phyloP scores from a whole-genome alignment of 805 yeast species.

The Saccharomycopsis sp. region DNA sequence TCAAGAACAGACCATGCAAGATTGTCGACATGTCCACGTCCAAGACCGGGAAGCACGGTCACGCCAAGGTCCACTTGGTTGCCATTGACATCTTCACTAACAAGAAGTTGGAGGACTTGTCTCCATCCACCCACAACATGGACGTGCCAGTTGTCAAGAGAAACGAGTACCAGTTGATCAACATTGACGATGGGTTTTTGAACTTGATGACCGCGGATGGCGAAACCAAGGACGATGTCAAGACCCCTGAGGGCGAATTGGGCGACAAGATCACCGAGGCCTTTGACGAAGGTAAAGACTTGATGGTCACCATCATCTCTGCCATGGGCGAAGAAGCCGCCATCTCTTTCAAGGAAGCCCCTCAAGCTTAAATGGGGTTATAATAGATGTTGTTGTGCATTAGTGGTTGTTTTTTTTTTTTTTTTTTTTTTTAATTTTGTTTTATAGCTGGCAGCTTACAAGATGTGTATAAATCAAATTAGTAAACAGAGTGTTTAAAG shows the following conservation, averaged over 20 bases:
- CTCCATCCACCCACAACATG: constrained; percentile 99
- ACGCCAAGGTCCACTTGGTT: constrained; percentile 99
- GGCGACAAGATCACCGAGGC: constrained; percentile 89
- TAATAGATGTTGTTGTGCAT: too few species aligned
- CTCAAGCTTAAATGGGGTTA: constrained; percentile 55
- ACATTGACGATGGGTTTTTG: constrained; percentile 97
- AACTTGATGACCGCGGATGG: constrained; percentile 95
- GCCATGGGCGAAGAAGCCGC: constrained; percentile 99
- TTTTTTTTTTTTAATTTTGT: too few species aligned
- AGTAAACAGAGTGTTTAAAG: too few species aligned
- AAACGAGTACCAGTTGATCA: constrained; percentile 93
- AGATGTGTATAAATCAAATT: too few species aligned
- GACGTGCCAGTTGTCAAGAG: constrained; percentile 97
- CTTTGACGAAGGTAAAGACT: constrained; percentile 97
- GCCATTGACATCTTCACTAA: constrained; percentile 98
- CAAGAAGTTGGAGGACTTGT: constrained; percentile 98
- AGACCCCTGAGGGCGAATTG: constrained; percentile 95
- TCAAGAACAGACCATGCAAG: constrained; percentile 99
- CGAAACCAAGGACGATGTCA: constrained; percentile 98
- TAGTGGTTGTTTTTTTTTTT: too few species aligned
- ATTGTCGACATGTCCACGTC: constrained; percentile 99
- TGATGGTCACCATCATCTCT: constrained; percentile 90
- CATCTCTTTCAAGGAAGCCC: constrained; percentile 97
- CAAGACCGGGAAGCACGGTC: constrained; percentile 99
- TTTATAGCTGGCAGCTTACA: too few species aligned